Evolutionary conservation across 192 early-diverging fungal species (phyloP).

Genomic region (Funneliformis geosporum): DNA sequence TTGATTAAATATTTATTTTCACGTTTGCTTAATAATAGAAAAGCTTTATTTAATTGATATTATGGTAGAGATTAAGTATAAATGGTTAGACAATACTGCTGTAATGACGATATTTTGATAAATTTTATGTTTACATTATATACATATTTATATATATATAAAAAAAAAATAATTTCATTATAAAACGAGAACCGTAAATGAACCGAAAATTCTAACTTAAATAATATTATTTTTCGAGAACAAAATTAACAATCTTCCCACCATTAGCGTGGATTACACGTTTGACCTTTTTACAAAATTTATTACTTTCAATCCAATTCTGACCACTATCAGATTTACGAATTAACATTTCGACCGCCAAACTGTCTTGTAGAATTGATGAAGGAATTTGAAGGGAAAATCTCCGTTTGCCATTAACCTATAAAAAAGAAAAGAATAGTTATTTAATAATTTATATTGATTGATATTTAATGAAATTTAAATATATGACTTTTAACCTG

Average conservation of each 20-base stretch:
- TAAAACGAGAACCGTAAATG: no score
- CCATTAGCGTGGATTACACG: slow-evolving; percentile 69
- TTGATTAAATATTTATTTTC: no score
- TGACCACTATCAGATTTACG: slow-evolving; percentile 42
- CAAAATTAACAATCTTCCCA: slow-evolving; percentile 77
- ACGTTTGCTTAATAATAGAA: no score
- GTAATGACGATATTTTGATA: no score
- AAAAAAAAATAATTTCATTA: no score
- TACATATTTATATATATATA: no score
- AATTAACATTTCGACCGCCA: slow-evolving; percentile 47
- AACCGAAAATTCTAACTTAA: no score
- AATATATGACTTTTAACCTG: slow-evolving; percentile 41
- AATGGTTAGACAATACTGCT: no score
- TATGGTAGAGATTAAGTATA: no score
- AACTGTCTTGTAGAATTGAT: slow-evolving; percentile 37
- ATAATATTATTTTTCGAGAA: slow-evolving; percentile 43
- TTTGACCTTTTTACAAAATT: slow-evolving; percentile 43
- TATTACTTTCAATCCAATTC: slow-evolving; percentile 58
- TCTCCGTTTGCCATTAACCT: slow-evolving; percentile 80
- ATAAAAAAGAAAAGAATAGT: slow-evolving; percentile 28
- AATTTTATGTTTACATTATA: no score
- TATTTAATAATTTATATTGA: slow-evolving; percentile 1
- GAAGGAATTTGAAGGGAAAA: slow-evolving; percentile 58
- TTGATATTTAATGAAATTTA: slow-evolving; percentile 30
- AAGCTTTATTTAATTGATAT: no score